These are phyloP conservation scores for Diaporthe aspalathi DNA, from an alignment of 2,329 filamentous ascomycete species.

Conservation along the genomic window DNA sequence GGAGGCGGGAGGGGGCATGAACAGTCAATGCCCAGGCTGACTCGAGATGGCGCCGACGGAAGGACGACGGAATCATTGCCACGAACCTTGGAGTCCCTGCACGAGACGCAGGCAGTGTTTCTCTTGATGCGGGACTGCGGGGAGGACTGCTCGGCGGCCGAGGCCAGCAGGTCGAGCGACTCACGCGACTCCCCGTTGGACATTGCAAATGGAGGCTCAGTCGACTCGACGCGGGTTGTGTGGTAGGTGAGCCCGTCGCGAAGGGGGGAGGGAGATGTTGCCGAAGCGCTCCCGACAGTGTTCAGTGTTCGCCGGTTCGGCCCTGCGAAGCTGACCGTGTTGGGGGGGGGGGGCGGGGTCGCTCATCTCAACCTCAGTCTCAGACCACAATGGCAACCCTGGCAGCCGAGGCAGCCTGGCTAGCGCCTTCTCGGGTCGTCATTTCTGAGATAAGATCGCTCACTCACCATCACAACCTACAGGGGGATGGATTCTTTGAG, in stretches of 20 bases:
- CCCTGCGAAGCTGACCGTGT: slow-evolving; percentile 5
- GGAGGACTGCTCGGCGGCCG: slow-evolving; percentile 39
- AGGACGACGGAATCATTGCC: neutral
- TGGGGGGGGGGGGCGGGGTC: slow-evolving; percentile 14
- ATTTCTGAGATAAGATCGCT: slow-evolving; percentile 8
- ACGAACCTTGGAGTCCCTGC: slow-evolving; percentile 36
- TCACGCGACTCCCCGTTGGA: slow-evolving; percentile 37
- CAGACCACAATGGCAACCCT: neutral
- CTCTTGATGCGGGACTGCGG: slow-evolving; percentile 39
- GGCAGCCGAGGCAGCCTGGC: neutral
- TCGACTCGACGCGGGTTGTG: neutral
- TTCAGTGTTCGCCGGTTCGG: slow-evolving; percentile 20
- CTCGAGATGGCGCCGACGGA: neutral
- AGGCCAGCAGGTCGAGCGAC: slow-evolving; percentile 39
- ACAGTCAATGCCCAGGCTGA: neutral
- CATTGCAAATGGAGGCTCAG: slow-evolving; percentile 17
- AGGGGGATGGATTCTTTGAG: no score
- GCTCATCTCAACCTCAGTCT: slow-evolving; percentile 7
- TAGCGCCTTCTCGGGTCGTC: neutral
- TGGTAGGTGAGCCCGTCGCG: neutral
- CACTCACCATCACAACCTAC: no score
- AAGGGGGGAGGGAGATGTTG: slow-evolving; percentile 15
- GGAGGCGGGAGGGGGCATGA: neutral
- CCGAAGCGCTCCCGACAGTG: slow-evolving; percentile 18
- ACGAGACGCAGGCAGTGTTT: slow-evolving; percentile 40